Conservation (phyloP, 2,329 filamentous ascomycete genomes). For the Aureobasidium namibiae region DNA sequence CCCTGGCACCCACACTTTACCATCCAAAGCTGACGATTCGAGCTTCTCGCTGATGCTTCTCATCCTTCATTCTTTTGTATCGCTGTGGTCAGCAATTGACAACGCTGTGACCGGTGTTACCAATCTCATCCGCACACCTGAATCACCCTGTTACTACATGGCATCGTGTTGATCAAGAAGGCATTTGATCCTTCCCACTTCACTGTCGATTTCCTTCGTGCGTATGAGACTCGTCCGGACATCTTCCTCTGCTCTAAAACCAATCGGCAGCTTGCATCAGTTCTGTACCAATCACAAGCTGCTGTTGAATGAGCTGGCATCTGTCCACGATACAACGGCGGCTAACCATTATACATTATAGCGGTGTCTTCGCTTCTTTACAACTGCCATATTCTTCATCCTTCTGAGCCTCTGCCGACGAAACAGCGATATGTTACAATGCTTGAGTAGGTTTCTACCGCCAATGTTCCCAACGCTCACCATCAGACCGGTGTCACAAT, state of each 20-base stretch:
- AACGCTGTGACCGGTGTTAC: not conserved
- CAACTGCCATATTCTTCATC: conserved; percentile 19
- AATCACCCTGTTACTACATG: not conserved
- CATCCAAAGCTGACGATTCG: not conserved
- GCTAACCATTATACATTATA: conserved; percentile 25
- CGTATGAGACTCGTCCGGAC: not conserved
- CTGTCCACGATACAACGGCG: conserved; percentile 21
- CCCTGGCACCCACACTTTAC: conserved; percentile 5
- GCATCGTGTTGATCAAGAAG: not conserved
- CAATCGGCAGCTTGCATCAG: conserved; percentile 10
- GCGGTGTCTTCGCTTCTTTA: conserved; percentile 24
- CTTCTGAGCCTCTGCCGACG: conserved; percentile 17
- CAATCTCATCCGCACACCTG: not conserved
- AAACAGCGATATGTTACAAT: conserved; percentile 15
- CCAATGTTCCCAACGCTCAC: not conserved
- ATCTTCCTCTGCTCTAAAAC: not conserved
- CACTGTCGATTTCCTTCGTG: not conserved
- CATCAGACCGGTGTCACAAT: conserved; percentile 15
- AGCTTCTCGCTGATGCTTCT: not conserved
- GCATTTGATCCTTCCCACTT: not conserved
- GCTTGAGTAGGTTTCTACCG: conserved; percentile 18
- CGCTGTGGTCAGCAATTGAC: conserved; percentile 4
- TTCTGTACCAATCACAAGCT: conserved; percentile 5
- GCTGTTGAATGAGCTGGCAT: conserved; percentile 25
- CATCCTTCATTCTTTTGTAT: not conserved